These are phyloP conservation scores for Aureobasidium sp. DNA, from an alignment of 2,329 filamentous ascomycete genomes.

Conservation along the genomic window DNA sequence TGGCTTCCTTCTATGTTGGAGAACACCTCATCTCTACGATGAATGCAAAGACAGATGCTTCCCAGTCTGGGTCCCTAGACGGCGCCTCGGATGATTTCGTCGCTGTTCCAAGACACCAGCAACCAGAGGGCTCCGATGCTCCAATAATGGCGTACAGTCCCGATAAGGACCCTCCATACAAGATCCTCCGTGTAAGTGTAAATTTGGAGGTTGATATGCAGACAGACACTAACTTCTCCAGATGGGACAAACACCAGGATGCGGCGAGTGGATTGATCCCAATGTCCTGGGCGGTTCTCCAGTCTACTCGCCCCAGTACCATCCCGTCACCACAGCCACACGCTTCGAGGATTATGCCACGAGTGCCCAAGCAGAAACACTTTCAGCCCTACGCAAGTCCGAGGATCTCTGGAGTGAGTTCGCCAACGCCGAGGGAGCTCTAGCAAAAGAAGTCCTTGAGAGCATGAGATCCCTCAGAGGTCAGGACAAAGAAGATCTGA, in stretches of 20 bases:
- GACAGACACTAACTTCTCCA: background rate
- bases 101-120: background rate
- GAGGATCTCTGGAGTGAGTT: background rate
- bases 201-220: background rate
- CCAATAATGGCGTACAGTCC: too few species aligned
- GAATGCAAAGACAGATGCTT: background rate
- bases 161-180: too few species aligned
- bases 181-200: background rate
- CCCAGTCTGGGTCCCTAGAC: background rate
- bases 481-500: too few species aligned
- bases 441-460: too few species aligned
- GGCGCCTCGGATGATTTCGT: background rate
- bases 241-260: too few species aligned
- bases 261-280: background rate
- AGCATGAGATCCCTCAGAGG: too few species aligned
- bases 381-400: background rate
- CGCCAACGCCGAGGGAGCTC: too few species aligned
- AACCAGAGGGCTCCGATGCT: background rate
- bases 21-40: background rate
- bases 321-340: background rate
- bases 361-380: background rate
- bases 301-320: too few species aligned
- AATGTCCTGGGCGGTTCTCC: background rate
- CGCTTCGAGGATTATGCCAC: background rate
- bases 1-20: background rate